Evolutionary conservation across 768 basidiomycete species (phyloP).

Genomic region (Candolleomyces efflorescens): DNA sequence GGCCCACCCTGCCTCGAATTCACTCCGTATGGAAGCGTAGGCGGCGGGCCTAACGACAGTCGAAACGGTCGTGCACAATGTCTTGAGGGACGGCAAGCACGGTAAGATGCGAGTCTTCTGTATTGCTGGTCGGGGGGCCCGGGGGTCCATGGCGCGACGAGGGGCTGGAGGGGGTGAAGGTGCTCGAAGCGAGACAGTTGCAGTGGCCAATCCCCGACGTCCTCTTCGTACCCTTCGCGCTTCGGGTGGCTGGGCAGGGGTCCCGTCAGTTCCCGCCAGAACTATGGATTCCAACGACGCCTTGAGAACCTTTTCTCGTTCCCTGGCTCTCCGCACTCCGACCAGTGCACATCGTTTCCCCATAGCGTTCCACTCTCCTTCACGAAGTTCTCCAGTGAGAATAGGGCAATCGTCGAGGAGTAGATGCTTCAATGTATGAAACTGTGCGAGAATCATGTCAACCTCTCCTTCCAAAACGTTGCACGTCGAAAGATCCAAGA

Average conservation of each 20-base stretch:
- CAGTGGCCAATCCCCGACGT: conserved; percentile 58
- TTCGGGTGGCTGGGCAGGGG: conserved; percentile 9
- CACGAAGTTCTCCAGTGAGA: conserved; percentile 48
- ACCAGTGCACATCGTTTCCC: conserved; percentile 59
- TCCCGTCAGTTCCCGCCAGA: conserved; percentile 5
- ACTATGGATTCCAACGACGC: conserved; percentile 40
- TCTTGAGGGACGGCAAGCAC: conserved; percentile 41
- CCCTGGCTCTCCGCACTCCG: conserved; percentile 57
- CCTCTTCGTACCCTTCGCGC: conserved; percentile 34
- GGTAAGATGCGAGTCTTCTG: conserved; percentile 55
- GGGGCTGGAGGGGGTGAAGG: conserved; percentile 15
- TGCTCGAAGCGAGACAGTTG: conserved; percentile 58
- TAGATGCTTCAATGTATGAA: conserved; percentile 54
- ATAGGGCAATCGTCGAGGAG: conserved; percentile 66
- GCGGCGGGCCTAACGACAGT: conserved; percentile 26
- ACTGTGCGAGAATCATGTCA: conserved; percentile 47
- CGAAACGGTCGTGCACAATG: conserved; percentile 42
- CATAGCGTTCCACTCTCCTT: conserved; percentile 55
- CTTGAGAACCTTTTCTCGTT: conserved; percentile 61
- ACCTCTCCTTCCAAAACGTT: conserved; percentile 50
- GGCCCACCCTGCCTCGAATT: conserved; percentile 61
- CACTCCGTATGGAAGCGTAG: conserved; percentile 36
- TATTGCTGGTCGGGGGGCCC: not conserved
- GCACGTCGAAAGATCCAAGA: conserved; percentile 78
- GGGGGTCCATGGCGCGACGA: conserved; percentile 8